Percentiles rank a stretch among this genome's conserved stretches.
Evolutionary conservation across 2,329 filamentous ascomycete species (phyloP).

Genomic region (Emergomyces pasteurianus): DNA sequence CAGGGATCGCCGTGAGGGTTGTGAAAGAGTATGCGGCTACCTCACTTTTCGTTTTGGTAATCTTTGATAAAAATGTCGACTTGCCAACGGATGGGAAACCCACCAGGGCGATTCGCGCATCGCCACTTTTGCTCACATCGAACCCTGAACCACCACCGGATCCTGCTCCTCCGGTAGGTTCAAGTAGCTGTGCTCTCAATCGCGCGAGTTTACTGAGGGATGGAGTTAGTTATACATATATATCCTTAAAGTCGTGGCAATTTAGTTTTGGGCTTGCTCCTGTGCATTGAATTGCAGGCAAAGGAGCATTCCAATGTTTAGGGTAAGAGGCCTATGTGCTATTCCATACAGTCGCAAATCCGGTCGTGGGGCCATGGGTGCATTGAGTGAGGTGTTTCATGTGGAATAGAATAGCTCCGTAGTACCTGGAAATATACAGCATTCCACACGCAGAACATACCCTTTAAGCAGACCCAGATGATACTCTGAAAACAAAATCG

Average conservation of each 20-base stretch:
- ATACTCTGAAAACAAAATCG: constrained; percentile 58
- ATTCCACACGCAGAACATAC: constrained; percentile 37
- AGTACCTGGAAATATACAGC: not conserved
- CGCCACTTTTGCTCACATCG: constrained; percentile 89
- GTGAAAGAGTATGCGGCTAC: constrained; percentile 96
- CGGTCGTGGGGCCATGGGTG: too few relatives aligned
- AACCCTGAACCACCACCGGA: constrained; percentile 69
- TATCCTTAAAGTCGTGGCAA: not conserved
- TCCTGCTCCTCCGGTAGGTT: constrained; percentile 70
- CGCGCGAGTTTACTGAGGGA: constrained; percentile 76
- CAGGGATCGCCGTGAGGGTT: constrained; percentile 91
- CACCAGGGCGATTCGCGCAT: constrained; percentile 91
- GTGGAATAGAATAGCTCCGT: not conserved
- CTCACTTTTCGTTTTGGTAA: constrained; percentile 94
- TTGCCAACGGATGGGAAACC: constrained; percentile 99
- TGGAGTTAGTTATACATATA: not conserved
- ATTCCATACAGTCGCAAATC: not conserved
- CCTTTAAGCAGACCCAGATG: constrained; percentile 96
- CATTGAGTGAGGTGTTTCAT: not conserved
- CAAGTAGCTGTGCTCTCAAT: constrained; percentile 83
- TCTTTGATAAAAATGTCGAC: constrained; percentile 96
- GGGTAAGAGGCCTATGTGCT: too few relatives aligned
- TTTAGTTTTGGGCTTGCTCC: not conserved
- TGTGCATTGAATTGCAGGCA: not conserved
- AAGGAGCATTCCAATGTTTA: not conserved